Evolutionary conservation across 2,329 filamentous ascomycete genomes (phyloP).

Genomic region (Pseudogymnoascus sp.): DNA sequence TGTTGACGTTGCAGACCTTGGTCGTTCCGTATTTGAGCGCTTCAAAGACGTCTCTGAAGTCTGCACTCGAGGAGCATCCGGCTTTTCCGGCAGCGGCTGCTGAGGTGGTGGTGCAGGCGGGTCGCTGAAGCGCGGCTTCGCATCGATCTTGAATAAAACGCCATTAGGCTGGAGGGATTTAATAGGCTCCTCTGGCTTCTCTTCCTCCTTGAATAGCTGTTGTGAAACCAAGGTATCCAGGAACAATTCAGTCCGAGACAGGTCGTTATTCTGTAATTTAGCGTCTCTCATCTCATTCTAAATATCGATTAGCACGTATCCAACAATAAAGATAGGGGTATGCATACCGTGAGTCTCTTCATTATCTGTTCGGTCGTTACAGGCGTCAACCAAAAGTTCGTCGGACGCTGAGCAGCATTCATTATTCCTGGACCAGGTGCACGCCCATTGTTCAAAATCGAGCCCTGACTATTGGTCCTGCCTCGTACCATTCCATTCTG

Average conservation of each 20-base stretch:
- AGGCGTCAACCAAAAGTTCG: constrained; percentile 79
- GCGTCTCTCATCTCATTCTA: constrained; percentile 88
- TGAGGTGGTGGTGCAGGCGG: constrained; percentile 90
- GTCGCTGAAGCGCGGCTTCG: constrained; percentile 81
- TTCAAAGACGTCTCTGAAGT: constrained; percentile 58
- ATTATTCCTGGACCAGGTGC: constrained; percentile 47
- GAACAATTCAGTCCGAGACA: constrained; percentile 75
- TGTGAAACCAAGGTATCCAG: constrained; percentile 69
- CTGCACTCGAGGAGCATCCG: constrained; percentile 54
- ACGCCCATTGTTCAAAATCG: constrained; percentile 54
- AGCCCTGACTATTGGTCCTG: constrained; percentile 60
- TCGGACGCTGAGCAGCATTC: constrained; percentile 63
- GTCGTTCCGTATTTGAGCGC: constrained; percentile 67
- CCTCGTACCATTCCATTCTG: constrained; percentile 63
- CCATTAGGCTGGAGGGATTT: constrained; percentile 43
- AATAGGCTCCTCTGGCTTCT: constrained; percentile 43
- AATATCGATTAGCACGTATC: constrained; percentile 12
- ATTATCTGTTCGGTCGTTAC: constrained; percentile 93
- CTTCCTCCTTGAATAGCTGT: constrained; percentile 55
- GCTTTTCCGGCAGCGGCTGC: constrained; percentile 88
- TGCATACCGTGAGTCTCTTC: constrained; percentile 49
- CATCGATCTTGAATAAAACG: constrained; percentile 54
- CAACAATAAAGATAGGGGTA: constrained; percentile 10
- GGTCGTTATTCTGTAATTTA: constrained; percentile 77
- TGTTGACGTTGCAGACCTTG: constrained; percentile 46